Evolutionary conservation across 2,329 filamentous ascomycete species (phyloP).

Genomic region (Fusarium buharicum): DNA sequence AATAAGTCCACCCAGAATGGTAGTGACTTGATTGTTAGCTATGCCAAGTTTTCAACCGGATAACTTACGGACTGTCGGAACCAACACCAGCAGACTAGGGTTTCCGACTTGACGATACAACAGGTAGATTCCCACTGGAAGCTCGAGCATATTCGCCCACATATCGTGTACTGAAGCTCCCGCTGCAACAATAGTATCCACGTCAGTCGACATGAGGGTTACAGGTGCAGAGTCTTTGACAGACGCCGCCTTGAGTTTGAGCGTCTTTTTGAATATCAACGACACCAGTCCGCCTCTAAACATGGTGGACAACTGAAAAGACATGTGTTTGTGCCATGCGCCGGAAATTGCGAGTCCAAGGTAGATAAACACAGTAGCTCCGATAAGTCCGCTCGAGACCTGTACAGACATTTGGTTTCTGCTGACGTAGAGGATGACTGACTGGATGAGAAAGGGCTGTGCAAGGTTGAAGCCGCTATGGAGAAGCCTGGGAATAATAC

Average conservation of each 20-base stretch:
- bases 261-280: constrained; percentile 61
- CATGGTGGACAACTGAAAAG: constrained; percentile 52
- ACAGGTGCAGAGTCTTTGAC: constrained; percentile 53
- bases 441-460: constrained; percentile 57
- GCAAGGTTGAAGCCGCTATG: constrained; percentile 56
- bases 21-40: constrained; percentile 30
- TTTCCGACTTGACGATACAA: constrained; percentile 50
- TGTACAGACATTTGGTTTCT: constrained; percentile 44
- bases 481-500: constrained; percentile 52
- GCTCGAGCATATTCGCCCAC: constrained; percentile 54
- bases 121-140: constrained; percentile 52
- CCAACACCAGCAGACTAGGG: constrained; percentile 45
- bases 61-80: constrained; percentile 43
- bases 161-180: constrained; percentile 49
- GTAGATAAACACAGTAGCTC: constrained; percentile 54
- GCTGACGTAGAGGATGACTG: constrained; percentile 48
- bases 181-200: constrained; percentile 50
- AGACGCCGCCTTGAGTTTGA: constrained; percentile 46
- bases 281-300: constrained; percentile 52
- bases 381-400: constrained; percentile 54
- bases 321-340: constrained; percentile 49
- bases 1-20: constrained; percentile 33
- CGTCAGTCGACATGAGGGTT: constrained; percentile 60
- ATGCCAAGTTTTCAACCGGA: fast-evolving
- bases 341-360: constrained; percentile 54